phyloP scores from a whole-genome alignment of 129 eudicot genomes.

The Erigeron canadensis region DNA sequence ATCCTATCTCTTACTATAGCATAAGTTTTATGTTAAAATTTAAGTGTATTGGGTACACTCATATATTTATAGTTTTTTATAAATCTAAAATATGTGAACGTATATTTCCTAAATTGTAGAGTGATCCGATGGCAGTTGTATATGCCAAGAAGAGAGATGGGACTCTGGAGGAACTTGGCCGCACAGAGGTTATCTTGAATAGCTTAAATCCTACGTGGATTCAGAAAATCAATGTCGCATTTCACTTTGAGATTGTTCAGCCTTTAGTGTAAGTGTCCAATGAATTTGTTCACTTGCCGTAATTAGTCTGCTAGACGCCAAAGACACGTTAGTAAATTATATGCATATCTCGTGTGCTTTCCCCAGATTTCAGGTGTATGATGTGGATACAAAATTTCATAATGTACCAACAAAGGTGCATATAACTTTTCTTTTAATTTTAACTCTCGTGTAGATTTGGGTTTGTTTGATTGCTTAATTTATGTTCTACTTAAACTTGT shows the following conservation, averaged over 20 bases:
- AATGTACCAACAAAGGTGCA: conserved; percentile 75
- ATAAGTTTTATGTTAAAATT: neutral
- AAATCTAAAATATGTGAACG: conserved; percentile 3
- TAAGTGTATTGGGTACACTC: neutral
- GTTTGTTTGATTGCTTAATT: conserved; percentile 5
- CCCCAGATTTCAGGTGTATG: conserved; percentile 84
- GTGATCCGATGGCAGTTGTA: conserved; percentile 94
- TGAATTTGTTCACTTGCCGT: conserved; percentile 11
- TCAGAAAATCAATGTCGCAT: conserved; percentile 60
- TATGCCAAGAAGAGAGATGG: conserved; percentile 67
- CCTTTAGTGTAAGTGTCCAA: conserved; percentile 60
- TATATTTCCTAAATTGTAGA: conserved; percentile 44
- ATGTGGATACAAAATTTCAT: conserved; percentile 86
- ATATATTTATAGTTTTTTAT: neutral
- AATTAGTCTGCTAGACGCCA: conserved; percentile 4
- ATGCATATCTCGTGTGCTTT: conserved; percentile 13
- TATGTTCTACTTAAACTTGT: conserved; percentile 17
- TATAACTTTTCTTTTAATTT: conserved; percentile 8
- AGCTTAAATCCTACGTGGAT: conserved; percentile 81
- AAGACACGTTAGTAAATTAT: conserved; percentile 8
- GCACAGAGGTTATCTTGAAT: conserved; percentile 96
- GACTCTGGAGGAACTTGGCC: conserved; percentile 79
- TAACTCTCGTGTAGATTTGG: neutral
- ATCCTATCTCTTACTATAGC: neutral
- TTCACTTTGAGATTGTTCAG: conserved; percentile 93